phyloP scores from a whole-genome alignment of 768 basidiomycete genomes.

The Steccherinum ochraceum region DNA sequence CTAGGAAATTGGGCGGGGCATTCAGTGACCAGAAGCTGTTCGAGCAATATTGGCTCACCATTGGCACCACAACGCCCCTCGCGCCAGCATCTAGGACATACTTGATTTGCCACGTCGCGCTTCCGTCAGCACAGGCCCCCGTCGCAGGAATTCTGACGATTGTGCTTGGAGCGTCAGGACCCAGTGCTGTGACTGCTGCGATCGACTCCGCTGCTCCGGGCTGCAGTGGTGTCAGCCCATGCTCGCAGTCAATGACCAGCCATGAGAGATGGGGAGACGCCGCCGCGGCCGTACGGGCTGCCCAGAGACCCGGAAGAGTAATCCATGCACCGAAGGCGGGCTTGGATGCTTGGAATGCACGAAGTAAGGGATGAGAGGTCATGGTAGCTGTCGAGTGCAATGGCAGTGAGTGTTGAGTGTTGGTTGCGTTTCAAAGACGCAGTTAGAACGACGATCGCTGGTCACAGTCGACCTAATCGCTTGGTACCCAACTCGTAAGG shows the following conservation, averaged over 20 bases:
- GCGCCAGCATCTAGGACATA: constrained; percentile 65
- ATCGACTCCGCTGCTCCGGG: constrained; percentile 53
- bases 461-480: no score
- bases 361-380: constrained; percentile 48
- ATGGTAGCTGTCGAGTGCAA: constrained; percentile 21
- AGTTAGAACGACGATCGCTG: no score
- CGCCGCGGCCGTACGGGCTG: constrained; percentile 52
- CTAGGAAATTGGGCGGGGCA: constrained; percentile 22
- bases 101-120: constrained; percentile 68
- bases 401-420: background rate
- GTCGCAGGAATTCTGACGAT: constrained; percentile 63
- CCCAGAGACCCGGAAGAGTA: constrained; percentile 50
- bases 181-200: constrained; percentile 44
- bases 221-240: constrained; percentile 50
- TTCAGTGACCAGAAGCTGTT: background rate
- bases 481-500: no score
- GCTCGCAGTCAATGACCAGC: constrained; percentile 66
- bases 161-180: constrained; percentile 39
- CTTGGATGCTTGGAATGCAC: constrained; percentile 45
- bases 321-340: constrained; percentile 67
- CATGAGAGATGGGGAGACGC: constrained; percentile 49
- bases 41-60: constrained; percentile 35
- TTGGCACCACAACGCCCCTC: constrained; percentile 57
- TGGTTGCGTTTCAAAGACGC: no score
- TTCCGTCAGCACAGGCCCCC: constrained; percentile 36